phyloP scores from a whole-genome alignment of 768 basidiomycete species.

The Tulasnella sp. region DNA sequence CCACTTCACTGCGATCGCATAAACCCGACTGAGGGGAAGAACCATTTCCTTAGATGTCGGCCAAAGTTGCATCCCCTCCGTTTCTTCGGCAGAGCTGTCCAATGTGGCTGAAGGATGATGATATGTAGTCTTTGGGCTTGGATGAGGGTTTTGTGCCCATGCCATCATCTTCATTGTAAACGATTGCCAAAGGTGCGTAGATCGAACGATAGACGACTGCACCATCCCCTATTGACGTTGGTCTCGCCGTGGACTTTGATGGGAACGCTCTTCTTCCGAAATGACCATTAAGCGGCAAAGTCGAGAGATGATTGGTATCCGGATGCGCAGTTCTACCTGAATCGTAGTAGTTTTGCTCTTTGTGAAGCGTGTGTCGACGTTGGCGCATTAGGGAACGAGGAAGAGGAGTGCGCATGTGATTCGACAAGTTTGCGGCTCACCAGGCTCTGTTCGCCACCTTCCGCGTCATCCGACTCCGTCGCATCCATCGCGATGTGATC shows the following conservation, averaged over 20 bases:
- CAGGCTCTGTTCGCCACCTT: neutral
- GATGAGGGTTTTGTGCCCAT: no score
- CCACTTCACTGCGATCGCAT: no score
- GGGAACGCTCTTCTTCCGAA: conserved; percentile 97
- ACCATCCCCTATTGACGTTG: conserved; percentile 56
- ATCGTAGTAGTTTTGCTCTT: neutral
- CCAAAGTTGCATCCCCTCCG: no score
- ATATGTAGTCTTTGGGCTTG: no score
- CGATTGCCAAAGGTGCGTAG: no score
- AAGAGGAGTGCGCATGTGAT: neutral
- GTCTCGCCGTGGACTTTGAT: conserved; percentile 68
- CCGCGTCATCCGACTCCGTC: conserved; percentile 21
- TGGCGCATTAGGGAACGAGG: neutral
- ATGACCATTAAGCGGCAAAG: conserved; percentile 60
- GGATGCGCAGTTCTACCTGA: conserved; percentile 27
- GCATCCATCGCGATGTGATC: conserved; percentile 30
- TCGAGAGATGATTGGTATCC: neutral
- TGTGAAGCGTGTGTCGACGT: neutral
- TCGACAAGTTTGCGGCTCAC: no score
- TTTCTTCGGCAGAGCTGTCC: no score
- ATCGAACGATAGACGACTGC: conserved; percentile 79
- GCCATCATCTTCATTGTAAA: no score
- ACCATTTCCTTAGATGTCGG: no score
- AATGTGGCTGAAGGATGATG: no score
- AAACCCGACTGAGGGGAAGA: no score